Percentiles rank a stretch among this genome's conserved stretches.
These are phyloP conservation scores for Sporothrix phasma DNA, from an alignment of 2,329 filamentous ascomycete genomes.

Conservation along the genomic window DNA sequence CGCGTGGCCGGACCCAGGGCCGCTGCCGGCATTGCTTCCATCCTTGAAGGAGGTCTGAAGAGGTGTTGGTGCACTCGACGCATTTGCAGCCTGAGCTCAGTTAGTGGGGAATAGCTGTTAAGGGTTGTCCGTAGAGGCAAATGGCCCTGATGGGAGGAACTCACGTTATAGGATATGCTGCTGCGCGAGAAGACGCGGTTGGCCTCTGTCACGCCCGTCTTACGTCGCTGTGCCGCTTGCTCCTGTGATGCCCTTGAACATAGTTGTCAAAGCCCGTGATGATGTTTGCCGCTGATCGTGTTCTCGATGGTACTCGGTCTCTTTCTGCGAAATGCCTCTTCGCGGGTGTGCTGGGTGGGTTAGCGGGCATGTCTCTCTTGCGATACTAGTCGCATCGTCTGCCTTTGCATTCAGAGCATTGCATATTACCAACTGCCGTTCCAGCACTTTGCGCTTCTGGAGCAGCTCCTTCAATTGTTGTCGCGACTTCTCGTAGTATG, in stretches of 20 bases:
- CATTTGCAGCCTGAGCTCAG: conserved; percentile 22
- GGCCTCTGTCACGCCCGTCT: conserved; percentile 54
- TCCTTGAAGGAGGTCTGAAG: conserved; percentile 43
- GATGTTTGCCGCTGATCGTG: conserved; percentile 82
- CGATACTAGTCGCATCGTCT: not conserved
- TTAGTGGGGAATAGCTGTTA: not conserved
- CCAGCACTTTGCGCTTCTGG: conserved; percentile 51
- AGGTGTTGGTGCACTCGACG: conserved; percentile 45
- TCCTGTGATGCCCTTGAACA: conserved; percentile 75
- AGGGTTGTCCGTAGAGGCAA: not conserved
- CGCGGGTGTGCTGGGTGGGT: conserved; percentile 28
- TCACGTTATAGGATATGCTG: conserved; percentile 49
- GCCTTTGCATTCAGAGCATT: not conserved
- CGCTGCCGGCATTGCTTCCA: conserved; percentile 21
- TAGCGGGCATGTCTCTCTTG: not conserved
- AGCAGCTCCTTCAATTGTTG: conserved; percentile 57
- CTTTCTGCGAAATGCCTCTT: conserved; percentile 77
- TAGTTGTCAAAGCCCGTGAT: conserved; percentile 97
- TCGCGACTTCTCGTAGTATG: conserved; percentile 65
- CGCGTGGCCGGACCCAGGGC: conserved; percentile 37
- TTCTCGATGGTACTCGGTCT: conserved; percentile 85
- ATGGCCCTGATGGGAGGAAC: not conserved
- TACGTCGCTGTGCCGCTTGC: conserved; percentile 52
- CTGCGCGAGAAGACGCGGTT: conserved; percentile 65
- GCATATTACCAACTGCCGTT: conserved; percentile 25